Conservation (phyloP, 73 alveolate species). For the Stentor coeruleus region DNA sequence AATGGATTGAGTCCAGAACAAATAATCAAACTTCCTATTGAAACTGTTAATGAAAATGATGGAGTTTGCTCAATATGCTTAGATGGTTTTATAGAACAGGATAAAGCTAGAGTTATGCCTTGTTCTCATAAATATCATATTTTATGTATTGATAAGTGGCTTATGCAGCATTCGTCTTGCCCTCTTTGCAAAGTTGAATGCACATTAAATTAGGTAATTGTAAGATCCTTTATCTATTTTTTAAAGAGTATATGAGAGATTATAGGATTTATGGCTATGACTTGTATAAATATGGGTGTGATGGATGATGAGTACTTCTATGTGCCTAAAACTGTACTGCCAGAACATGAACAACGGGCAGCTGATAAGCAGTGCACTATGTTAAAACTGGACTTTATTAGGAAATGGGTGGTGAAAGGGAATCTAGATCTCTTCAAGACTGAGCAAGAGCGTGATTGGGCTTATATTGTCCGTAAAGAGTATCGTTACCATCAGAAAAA, state of each 20-base stretch:
- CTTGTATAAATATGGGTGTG: conserved; percentile 27
- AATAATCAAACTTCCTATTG: not conserved
- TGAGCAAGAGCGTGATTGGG: conserved; percentile 84
- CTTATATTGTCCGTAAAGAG: conserved; percentile 77
- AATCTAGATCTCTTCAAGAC: conserved; percentile 55
- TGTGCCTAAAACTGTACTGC: conserved; percentile 3
- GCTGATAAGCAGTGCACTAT: not conserved
- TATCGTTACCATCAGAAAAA: conserved; percentile 44
- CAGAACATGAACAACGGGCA: conserved; percentile 14
- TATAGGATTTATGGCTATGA: too few relatives aligned
- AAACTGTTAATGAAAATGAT: conserved; percentile 10
- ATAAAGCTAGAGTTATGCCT: conserved; percentile 42
- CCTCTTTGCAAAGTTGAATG: conserved; percentile 37
- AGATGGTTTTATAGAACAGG: conserved; percentile 35
- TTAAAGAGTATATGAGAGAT: too few relatives aligned
- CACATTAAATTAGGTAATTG: not conserved
- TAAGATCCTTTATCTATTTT: too few relatives aligned
- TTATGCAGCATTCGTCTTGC: conserved; percentile 35
- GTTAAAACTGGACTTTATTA: conserved; percentile 25
- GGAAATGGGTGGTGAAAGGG: conserved; percentile 40
- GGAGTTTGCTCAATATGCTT: conserved; percentile 43
- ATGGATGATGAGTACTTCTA: conserved; percentile 27
- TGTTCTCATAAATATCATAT: conserved; percentile 45
- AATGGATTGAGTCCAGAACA: not conserved
- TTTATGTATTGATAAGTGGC: conserved; percentile 46